phyloP scores from a whole-genome alignment of 2,329 filamentous ascomycete species.

The Pseudonectria buxi region DNA sequence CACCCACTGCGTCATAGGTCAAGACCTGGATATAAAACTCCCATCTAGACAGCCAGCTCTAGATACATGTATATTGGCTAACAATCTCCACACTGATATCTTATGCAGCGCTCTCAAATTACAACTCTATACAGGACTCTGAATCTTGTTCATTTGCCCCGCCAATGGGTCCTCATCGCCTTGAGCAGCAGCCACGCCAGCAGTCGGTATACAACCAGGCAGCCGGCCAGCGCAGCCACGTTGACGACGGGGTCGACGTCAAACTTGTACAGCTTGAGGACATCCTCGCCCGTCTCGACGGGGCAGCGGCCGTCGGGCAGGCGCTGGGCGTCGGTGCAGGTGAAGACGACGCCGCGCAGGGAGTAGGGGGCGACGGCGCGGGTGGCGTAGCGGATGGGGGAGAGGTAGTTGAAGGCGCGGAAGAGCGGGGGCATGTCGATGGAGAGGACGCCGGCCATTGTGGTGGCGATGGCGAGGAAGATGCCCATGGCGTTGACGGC shows the following conservation, averaged over 20 bases:
- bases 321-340: conserved; percentile 54
- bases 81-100: too few relatives aligned
- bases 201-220: conserved; percentile 58
- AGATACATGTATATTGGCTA: too few relatives aligned
- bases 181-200: conserved; percentile 55
- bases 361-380: conserved; percentile 62
- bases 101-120: too few relatives aligned
- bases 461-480: conserved; percentile 62
- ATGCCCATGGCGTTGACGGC: conserved; percentile 67
- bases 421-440: conserved; percentile 62
- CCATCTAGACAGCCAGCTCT: too few relatives aligned
- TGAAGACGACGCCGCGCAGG: conserved; percentile 53
- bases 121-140: too few relatives aligned
- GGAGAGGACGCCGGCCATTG: conserved; percentile 65
- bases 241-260: conserved; percentile 55
- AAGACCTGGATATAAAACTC: too few relatives aligned
- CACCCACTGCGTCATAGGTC: too few relatives aligned
- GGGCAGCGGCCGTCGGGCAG: conserved; percentile 56
- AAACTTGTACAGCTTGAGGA: conserved; percentile 60
- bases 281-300: conserved; percentile 59
- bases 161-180: conserved; percentile 47
- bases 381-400: conserved; percentile 62
- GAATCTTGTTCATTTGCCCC: conserved; percentile 19
- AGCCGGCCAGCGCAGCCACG: conserved; percentile 55
- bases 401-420: conserved; percentile 63